A percentile compares a stretch with the other conserved stretches of the same genome.
phyloP scores from a whole-genome alignment of 2,329 filamentous ascomycete species.

The Bipolaris victoriae region DNA sequence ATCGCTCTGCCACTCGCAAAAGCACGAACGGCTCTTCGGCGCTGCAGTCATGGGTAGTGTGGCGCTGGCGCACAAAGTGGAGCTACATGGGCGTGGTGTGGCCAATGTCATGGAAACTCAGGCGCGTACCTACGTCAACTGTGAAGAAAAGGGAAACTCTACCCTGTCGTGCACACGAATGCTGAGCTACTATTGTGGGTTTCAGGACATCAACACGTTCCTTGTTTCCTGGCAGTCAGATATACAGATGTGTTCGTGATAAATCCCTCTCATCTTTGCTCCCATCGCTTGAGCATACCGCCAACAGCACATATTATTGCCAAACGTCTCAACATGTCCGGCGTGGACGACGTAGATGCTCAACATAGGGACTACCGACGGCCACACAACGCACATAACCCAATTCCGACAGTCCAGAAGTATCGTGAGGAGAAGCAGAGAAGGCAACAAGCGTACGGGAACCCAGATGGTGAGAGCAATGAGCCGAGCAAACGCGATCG shows the following conservation, averaged over 20 bases:
- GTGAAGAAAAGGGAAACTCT: slow-evolving; percentile 18
- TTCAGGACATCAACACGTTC: slow-evolving; percentile 14
- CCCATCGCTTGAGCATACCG: slow-evolving; percentile 6
- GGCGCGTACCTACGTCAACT: slow-evolving; percentile 33
- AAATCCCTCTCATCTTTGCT: not conserved
- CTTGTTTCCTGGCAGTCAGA: slow-evolving; percentile 19
- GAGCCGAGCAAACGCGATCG: slow-evolving; percentile 44
- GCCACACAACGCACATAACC: slow-evolving; percentile 53
- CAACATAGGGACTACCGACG: slow-evolving; percentile 47
- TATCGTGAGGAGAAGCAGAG: slow-evolving; percentile 56
- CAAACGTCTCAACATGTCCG: slow-evolving; percentile 40
- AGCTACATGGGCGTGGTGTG: slow-evolving; percentile 14
- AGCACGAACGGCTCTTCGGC: slow-evolving; percentile 29
- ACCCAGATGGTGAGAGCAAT: slow-evolving; percentile 28
- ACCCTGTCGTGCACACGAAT: slow-evolving; percentile 19
- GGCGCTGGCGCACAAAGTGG: slow-evolving; percentile 24
- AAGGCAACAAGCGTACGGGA: slow-evolving; percentile 45
- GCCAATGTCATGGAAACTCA: slow-evolving; percentile 7
- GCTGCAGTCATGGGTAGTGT: slow-evolving; percentile 20
- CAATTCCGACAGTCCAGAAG: slow-evolving; percentile 55
- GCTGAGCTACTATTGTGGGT: slow-evolving; percentile 8
- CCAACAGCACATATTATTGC: not conserved
- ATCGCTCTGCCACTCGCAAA: slow-evolving; percentile 22
- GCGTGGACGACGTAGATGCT: slow-evolving; percentile 52
- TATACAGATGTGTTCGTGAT: not conserved